These are phyloP conservation scores for Haplosporangium gracile DNA, from an alignment of 192 early-diverging fungal genomes.

Conservation along the genomic window DNA sequence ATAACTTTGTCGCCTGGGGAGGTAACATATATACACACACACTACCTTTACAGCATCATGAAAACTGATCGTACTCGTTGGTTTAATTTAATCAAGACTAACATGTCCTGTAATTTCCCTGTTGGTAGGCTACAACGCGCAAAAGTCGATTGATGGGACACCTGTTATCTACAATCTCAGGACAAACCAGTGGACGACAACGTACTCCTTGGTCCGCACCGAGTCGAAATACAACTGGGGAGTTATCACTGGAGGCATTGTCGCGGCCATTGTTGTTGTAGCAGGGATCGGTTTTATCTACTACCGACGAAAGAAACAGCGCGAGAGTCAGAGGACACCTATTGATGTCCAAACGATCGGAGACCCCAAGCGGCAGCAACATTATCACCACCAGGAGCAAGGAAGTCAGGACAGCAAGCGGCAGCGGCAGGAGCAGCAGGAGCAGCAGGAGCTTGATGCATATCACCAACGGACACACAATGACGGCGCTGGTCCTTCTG, in stretches of 20 bases:
- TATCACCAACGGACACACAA: background rate
- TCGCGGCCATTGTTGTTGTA: background rate
- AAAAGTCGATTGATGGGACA: background rate
- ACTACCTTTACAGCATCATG: background rate
- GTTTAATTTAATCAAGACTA: too few relatives aligned
- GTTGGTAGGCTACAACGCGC: background rate
- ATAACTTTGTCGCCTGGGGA: conserved; percentile 14
- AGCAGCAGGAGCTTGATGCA: background rate
- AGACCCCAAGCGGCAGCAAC: background rate
- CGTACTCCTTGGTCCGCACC: background rate
- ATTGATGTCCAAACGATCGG: background rate
- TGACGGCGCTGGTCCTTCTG: background rate
- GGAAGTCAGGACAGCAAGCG: background rate
- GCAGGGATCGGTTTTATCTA: background rate
- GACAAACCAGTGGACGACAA: conserved; percentile 10
- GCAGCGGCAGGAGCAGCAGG: background rate
- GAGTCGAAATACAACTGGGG: background rate
- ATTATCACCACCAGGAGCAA: background rate
- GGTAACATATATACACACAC: background rate
- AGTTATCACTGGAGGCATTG: background rate
- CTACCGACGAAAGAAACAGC: background rate
- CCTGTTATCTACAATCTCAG: conserved; percentile 6
- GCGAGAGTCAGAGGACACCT: background rate
- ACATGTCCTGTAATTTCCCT: too few relatives aligned
- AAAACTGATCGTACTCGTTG: too few relatives aligned